A percentile compares a stretch with the other conserved stretches of the same genome.
Conservation (phyloP, 2,329 filamentous ascomycete genomes). For the Ophiostoma quercus region DNA sequence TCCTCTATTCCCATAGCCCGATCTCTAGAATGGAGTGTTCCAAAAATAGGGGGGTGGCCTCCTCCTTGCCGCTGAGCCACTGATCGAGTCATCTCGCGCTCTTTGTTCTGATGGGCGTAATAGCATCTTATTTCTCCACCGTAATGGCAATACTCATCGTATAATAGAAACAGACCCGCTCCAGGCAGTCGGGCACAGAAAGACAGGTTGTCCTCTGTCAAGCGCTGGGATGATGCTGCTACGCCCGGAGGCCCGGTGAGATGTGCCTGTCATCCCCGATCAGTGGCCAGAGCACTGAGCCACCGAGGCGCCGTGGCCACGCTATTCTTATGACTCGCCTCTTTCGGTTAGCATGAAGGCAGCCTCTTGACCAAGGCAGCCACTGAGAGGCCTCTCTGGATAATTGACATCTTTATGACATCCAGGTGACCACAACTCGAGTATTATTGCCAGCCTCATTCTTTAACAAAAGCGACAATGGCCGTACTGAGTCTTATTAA, state of each 20-base stretch:
- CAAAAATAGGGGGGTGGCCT: constrained; percentile 12
- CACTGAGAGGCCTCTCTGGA: constrained; percentile 11
- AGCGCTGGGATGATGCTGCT: not conserved
- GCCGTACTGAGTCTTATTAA: not conserved
- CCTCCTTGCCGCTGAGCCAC: constrained; percentile 11
- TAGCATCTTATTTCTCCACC: not conserved
- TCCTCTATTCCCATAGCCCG: not conserved
- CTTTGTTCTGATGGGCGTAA: constrained; percentile 7
- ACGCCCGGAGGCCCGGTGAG: not conserved
- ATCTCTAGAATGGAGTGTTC: not conserved
- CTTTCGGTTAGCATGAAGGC: not conserved
- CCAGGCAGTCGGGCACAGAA: not conserved
- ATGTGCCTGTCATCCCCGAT: not conserved
- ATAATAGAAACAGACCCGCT: not conserved
- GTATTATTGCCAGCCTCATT: not conserved
- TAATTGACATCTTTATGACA: not conserved
- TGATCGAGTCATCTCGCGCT: not conserved
- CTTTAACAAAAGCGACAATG: not conserved
- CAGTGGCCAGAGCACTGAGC: not conserved
- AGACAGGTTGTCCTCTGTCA: constrained; percentile 10
- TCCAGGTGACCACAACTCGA: not conserved
- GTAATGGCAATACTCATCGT: not conserved
- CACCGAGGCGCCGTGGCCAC: not conserved
- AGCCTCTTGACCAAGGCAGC: constrained; percentile 11
- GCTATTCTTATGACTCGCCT: constrained; percentile 5